A percentile compares a stretch with the other conserved stretches of the same genome.
Conservation (phyloP, 768 basidiomycete species). For the Chalciporus sphaerocephalus region DNA sequence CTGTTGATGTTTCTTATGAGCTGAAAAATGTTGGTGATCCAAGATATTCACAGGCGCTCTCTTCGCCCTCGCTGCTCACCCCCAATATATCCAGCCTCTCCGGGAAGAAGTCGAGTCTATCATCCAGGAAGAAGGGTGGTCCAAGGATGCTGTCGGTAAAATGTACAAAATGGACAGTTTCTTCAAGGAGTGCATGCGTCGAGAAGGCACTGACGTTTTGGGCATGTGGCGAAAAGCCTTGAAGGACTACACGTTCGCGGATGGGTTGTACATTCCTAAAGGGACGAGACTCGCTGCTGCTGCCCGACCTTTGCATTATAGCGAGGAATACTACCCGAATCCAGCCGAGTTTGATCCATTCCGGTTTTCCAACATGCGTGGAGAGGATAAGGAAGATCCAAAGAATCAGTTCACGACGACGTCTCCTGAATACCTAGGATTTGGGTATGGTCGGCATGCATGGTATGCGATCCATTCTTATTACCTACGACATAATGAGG, state of each 20-base stretch:
- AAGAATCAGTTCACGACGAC: conserved; percentile 35
- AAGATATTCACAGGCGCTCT: background rate
- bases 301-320: background rate
- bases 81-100: conserved; percentile 17
- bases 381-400: conserved; percentile 28
- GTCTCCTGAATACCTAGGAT: conserved; percentile 29
- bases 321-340: background rate
- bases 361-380: conserved; percentile 40
- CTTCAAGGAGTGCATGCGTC: conserved; percentile 32
- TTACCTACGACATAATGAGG: background rate
- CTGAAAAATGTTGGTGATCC: too few species aligned
- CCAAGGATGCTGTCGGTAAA: conserved; percentile 17
- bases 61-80: background rate
- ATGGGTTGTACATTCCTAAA: conserved; percentile 33
- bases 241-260: conserved; percentile 31
- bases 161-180: conserved; percentile 38
- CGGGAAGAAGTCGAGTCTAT: conserved; percentile 35
- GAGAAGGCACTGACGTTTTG: conserved; percentile 20
- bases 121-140: conserved; percentile 22
- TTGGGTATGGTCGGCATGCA: conserved; percentile 29
- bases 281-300: conserved; percentile 17
- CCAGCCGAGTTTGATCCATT: conserved; percentile 37
- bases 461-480: conserved; percentile 18
- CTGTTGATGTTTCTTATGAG: too few species aligned
- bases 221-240: conserved; percentile 29